These are phyloP conservation scores for Hericium rajendrae DNA, from an alignment of 768 basidiomycete genomes.

Conservation along the genomic window DNA sequence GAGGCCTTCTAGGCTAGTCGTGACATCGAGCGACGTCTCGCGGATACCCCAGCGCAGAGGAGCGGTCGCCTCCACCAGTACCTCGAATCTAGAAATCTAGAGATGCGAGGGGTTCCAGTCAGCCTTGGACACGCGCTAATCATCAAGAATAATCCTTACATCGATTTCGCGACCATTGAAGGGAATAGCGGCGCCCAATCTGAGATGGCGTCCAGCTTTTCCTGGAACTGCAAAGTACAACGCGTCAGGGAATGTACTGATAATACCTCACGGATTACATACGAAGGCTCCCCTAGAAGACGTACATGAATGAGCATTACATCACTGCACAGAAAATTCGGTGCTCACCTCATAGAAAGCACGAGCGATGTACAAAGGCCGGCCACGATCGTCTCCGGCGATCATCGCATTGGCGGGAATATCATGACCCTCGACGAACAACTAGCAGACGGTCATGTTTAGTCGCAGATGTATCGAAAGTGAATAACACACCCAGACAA, in stretches of 20 bases:
- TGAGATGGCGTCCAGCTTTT: constrained; percentile 22
- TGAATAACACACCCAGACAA: constrained; percentile 10
- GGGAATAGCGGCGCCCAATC: constrained; percentile 22
- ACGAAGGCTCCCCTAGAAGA: constrained; percentile 8
- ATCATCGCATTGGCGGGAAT: constrained; percentile 12
- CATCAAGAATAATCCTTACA: constrained; percentile 10
- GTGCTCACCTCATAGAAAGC: constrained; percentile 10
- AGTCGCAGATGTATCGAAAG: background rate
- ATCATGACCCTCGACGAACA: constrained; percentile 9
- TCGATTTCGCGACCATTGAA: constrained; percentile 26
- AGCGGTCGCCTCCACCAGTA: constrained; percentile 24
- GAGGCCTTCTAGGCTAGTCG: no score
- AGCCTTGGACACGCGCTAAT: background rate
- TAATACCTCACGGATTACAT: background rate
- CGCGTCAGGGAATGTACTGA: background rate
- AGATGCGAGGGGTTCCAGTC: background rate
- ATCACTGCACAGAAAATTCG: no score
- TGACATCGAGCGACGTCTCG: background rate
- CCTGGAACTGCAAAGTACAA: constrained; percentile 21
- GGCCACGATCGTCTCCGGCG: constrained; percentile 9
- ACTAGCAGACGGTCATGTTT: background rate
- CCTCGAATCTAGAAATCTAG: constrained; percentile 25
- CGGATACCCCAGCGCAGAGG: constrained; percentile 1
- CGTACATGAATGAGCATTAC: background rate
- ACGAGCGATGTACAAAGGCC: constrained; percentile 11